Conservation (phyloP, 495 filamentous ascomycete genomes). For the Lasiosphaeriaceae sp. region DNA sequence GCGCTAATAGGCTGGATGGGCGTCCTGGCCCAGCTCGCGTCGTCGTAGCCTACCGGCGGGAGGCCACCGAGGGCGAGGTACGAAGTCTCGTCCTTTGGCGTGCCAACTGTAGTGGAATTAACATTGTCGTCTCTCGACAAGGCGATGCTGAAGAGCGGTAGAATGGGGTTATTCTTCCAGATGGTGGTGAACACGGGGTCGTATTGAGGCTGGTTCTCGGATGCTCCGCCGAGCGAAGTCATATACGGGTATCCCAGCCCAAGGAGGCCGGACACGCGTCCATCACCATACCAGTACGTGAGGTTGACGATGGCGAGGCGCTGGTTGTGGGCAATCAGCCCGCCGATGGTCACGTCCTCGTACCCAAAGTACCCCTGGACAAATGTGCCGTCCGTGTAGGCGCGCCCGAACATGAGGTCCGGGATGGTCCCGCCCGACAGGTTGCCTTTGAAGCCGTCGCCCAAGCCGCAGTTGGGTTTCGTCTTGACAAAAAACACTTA, state of each 20-base stretch:
- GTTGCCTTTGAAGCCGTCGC: slow-evolving; percentile 39
- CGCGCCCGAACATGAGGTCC: slow-evolving; percentile 49
- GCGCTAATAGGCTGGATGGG: slow-evolving; percentile 23
- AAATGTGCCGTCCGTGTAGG: slow-evolving; percentile 54
- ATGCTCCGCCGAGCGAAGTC: slow-evolving; percentile 24
- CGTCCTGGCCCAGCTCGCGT: slow-evolving; percentile 28
- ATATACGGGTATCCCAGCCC: slow-evolving; percentile 57
- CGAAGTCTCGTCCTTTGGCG: neutral
- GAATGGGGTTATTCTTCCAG: slow-evolving; percentile 45
- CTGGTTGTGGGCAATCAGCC: slow-evolving; percentile 47
- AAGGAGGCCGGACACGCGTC: slow-evolving; percentile 47
- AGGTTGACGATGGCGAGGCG: slow-evolving; percentile 48
- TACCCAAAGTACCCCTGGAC: slow-evolving; percentile 50
- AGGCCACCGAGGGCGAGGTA: slow-evolving; percentile 46
- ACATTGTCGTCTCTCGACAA: slow-evolving; percentile 24
- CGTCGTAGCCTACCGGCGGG: slow-evolving; percentile 30
- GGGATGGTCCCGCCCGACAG: slow-evolving; percentile 39
- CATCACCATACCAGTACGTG: slow-evolving; percentile 48
- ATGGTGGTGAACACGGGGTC: slow-evolving; percentile 55
- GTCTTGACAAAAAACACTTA: no score
- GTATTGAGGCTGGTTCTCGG: slow-evolving; percentile 36
- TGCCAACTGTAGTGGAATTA: neutral
- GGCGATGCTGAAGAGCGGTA: slow-evolving; percentile 52
- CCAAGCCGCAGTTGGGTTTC: slow-evolving; percentile 44
- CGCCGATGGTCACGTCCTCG: slow-evolving; percentile 49